Base-by-base conservation (phyloP, 163 green algal species). In the Scenedesmus sp. region DNA sequence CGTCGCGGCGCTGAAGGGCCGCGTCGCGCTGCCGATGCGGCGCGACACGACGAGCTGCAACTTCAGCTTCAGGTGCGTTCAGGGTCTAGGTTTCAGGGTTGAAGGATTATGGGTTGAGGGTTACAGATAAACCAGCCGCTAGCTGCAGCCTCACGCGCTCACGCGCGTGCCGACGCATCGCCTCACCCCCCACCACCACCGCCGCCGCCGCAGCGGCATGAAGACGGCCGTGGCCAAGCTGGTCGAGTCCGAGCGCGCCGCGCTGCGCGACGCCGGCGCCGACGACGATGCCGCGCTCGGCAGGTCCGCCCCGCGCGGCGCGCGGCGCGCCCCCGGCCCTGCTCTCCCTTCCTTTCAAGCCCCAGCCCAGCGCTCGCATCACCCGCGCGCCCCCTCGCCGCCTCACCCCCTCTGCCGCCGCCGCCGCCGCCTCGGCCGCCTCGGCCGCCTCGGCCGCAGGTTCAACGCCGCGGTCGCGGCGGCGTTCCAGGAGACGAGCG, bases 181-280 rank as follows among this genome's bases (percentile, higher is more conserved):
- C n/a, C n/a, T n/a, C n/a, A n/a, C n/a, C n/a, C n/a, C n/a, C n/a
- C n/a, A n/a, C n/a, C n/a, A n/a, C 24, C 39, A 29, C 28, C 39
- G 26, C 56, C 39, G 10, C 28, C n/a, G 26, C 42, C 56, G 33
- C 50, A 91, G 92, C 20, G 94, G 94, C 1, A 86, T 98, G 14
- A 98, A 98, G 84, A 97, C 94, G 0, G 79, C 81, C 1, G 91
- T 95, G 28, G 78, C 39, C 36, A 79, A 67, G 64, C 34, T 84
- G 50, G 31, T 84, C 18, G 71, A 84, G 33, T 29, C 6, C 1
- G 64, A 81, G 50, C 70, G 62, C 56, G 42, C 7, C 6, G 34
- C 56, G 0, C 36, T 78, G 44, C 14, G 26, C 18, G 24, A 70
- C 29, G 70, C 60, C 15, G 51, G 33, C 0, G 67, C 48, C 22